These are phyloP conservation scores for Colletotrichum sp. DNA, from an alignment of 2,329 filamentous ascomycete genomes.

Conservation along the genomic window DNA sequence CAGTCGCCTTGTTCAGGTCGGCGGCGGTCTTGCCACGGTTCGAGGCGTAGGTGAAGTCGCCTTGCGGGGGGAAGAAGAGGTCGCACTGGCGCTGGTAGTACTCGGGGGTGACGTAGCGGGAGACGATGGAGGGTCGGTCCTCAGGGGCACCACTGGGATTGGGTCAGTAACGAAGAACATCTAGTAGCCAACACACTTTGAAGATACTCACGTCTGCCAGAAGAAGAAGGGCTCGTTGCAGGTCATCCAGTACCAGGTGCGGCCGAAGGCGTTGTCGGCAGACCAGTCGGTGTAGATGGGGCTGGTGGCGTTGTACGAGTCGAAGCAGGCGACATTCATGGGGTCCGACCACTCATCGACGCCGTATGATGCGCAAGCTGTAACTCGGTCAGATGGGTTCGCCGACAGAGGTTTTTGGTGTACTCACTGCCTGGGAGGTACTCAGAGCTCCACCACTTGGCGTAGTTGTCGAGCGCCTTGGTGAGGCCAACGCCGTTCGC, in stretches of 20 bases:
- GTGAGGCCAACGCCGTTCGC: conserved; percentile 54
- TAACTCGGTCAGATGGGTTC: not conserved
- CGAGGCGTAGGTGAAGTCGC: conserved; percentile 54
- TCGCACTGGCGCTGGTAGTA: conserved; percentile 63
- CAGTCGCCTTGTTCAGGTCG: conserved; percentile 58
- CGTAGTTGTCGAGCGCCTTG: conserved; percentile 59
- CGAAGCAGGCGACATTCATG: conserved; percentile 52
- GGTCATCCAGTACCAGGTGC: conserved; percentile 65
- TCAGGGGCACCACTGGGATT: conserved; percentile 49
- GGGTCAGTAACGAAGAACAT: not conserved
- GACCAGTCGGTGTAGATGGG: conserved; percentile 55
- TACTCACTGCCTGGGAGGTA: conserved; percentile 53
- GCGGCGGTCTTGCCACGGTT: conserved; percentile 48
- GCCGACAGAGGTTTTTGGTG: not conserved
- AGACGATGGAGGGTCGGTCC: conserved; percentile 50
- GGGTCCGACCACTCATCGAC: conserved; percentile 48
- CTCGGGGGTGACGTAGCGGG: conserved; percentile 50
- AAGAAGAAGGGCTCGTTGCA: conserved; percentile 60
- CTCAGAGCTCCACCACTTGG: conserved; percentile 53
- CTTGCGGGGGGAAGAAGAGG: conserved; percentile 58
- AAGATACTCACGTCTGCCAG: conserved; percentile 53
- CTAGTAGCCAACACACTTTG: too few species aligned
- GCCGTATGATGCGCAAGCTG: conserved; percentile 51
- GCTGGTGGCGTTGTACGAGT: conserved; percentile 55
- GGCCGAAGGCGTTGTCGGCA: conserved; percentile 48